Conservation (phyloP, 140 eudicot species). For the Stevia rebaudiana region DNA sequence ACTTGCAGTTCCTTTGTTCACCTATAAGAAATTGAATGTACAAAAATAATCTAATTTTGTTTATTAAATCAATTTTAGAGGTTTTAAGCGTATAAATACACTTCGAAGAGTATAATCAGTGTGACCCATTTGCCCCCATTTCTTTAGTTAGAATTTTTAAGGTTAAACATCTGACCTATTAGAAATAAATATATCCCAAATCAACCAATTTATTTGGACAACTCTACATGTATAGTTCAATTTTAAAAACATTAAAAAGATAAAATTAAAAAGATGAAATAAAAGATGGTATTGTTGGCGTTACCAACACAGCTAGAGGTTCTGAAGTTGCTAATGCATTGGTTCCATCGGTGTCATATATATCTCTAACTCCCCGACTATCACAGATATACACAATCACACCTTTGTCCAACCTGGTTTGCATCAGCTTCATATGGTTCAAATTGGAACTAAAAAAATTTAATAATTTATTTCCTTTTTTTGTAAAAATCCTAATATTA, state of each 20-base stretch:
- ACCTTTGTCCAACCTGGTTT: conserved; percentile 83
- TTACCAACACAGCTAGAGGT: conserved; percentile 92
- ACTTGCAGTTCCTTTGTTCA: conserved; percentile 99
- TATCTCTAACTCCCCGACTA: conserved; percentile 93
- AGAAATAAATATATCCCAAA: neutral
- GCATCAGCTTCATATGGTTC: conserved; percentile 12
- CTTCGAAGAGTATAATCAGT: neutral
- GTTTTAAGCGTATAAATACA: neutral
- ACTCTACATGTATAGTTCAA: neutral
- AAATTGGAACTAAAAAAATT: neutral
- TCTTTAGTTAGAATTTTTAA: neutral
- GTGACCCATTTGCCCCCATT: neutral
- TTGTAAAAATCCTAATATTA: neutral
- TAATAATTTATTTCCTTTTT: neutral
- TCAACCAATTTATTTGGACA: neutral
- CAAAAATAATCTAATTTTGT: neutral
- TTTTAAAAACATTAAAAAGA: neutral
- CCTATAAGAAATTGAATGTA: conserved; percentile 44
- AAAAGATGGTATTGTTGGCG: conserved; percentile 13
- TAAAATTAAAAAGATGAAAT: conserved; percentile 4
- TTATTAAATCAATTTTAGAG: neutral
- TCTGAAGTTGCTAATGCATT: conserved; percentile 82
- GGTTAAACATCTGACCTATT: neutral
- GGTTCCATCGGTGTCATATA: conserved; percentile 92
- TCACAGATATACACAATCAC: conserved; percentile 96